Evolutionary conservation across 2,329 filamentous ascomycete genomes (phyloP), one percentile per base, ranked within the genome.

Genomic region (Xylaria sp.): DNA sequence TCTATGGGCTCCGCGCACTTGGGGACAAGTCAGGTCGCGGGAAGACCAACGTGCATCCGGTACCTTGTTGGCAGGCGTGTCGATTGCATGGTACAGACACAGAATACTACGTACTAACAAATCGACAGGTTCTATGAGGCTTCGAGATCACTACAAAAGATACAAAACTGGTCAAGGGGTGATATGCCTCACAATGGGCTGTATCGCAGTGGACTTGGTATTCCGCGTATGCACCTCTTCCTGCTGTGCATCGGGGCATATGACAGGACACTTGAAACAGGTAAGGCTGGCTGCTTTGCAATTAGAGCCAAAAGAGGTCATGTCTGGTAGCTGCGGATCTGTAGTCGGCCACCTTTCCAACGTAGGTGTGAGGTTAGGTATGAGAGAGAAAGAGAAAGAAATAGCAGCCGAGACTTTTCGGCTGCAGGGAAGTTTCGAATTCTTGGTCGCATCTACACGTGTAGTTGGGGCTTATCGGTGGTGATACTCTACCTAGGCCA

Each of bases 21-120:
- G 39, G 66, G 63, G 46, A 64, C 52, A 66, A 59, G 66, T 68
- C 37, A 58, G 52, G 54, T 60, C 54, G 62, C 63, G 69, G 66
- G 54, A 66, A 58, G 55, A 37, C 46, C 46, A 58, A 13, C 44
- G 54, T 71, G 69, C 69, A 64, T 69, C 69, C 66, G 66, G 69
- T 66, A 64, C 63, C 60, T 66, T 55, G 58, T 57, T 65, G 25
- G 57, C 56, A 56, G 57, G 57, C 15, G 39, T 44, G 25, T 50
- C 28, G 15, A 48, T 63, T 66, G 63, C 67, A 66, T 66, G 48
- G 39, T 58, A 66, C 63, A 46, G 28, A 66, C 48, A 50, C 44
- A 66, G 52, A 37, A 68, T 70, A 54, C 55, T 50, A 70, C 64
- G 48, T 57, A 37, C 34, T 37, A 37, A 37, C 10, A 23, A 54